These are phyloP conservation scores for Hypoxylon lienhwacheense DNA, from an alignment of 495 filamentous ascomycete genomes.

Conservation along the genomic window DNA sequence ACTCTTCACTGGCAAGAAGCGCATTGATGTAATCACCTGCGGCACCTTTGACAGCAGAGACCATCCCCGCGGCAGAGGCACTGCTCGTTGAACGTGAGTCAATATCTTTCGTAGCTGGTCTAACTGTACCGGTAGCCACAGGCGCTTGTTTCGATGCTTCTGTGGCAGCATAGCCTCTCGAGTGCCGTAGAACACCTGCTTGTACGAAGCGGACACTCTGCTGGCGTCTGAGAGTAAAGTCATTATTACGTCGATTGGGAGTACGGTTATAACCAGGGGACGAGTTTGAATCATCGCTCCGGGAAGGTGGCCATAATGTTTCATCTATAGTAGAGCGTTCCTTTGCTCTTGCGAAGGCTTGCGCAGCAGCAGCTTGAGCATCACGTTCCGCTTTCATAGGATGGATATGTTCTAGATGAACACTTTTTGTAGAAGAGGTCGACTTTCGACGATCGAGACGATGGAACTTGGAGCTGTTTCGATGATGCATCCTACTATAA, in stretches of 20 bases:
- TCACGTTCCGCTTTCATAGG: slow-evolving; percentile 60
- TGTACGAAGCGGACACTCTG: slow-evolving; percentile 62
- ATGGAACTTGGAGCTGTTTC: slow-evolving; percentile 40
- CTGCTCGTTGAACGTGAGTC: slow-evolving; percentile 33
- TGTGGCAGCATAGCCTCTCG: background rate
- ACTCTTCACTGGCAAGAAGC: slow-evolving; percentile 46
- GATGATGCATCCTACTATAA: slow-evolving; percentile 26
- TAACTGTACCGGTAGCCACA: background rate
- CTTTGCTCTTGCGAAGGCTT: slow-evolving; percentile 63
- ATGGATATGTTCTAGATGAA: slow-evolving; percentile 52
- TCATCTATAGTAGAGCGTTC: slow-evolving; percentile 40
- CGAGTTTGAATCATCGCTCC: slow-evolving; percentile 7
- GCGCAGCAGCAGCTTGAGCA: slow-evolving; percentile 67
- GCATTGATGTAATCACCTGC: slow-evolving; percentile 43
- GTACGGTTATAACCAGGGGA: slow-evolving; percentile 1
- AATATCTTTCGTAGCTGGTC: background rate
- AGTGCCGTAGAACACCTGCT: slow-evolving; percentile 12
- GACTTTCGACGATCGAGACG: slow-evolving; percentile 65
- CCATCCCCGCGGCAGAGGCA: slow-evolving; percentile 41
- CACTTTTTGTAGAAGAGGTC: slow-evolving; percentile 58
- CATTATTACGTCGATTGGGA: slow-evolving; percentile 5
- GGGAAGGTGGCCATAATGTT: slow-evolving; percentile 39
- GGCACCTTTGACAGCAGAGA: slow-evolving; percentile 37
- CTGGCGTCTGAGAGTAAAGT: slow-evolving; percentile 38
- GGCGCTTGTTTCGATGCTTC: background rate